Evolutionary conservation across 257 asterid species (phyloP).

Genomic region (Solanum corneliomulleri): DNA sequence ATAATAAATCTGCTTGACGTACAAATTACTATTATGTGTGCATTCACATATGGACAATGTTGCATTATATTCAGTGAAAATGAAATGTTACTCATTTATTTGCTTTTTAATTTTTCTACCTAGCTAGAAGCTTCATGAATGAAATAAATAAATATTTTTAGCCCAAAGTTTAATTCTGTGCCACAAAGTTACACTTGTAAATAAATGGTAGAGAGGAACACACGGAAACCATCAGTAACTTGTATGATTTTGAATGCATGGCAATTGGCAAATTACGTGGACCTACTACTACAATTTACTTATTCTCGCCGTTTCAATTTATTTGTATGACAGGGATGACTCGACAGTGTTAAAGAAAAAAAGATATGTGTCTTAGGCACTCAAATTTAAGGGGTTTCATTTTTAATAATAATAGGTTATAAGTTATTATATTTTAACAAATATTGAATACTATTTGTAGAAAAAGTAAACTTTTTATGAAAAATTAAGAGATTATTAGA

Average conservation of each 20-base stretch:
- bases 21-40: not conserved
- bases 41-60: not conserved
- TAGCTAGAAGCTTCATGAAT: not conserved
- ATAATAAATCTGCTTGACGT: too few relatives aligned
- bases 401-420: too few relatives aligned
- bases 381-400: rapidly evolving
- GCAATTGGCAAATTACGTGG: not conserved
- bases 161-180: not conserved
- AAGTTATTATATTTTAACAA: too few relatives aligned
- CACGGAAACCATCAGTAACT: not conserved
- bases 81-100: not conserved
- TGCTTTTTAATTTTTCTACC: not conserved
- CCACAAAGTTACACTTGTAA: not conserved
- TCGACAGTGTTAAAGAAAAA: too few relatives aligned
- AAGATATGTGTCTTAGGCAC: rapidly evolving
- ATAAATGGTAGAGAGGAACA: not conserved
- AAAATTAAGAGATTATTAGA: too few relatives aligned
- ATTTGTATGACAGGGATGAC: too few relatives aligned
- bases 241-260: not conserved
- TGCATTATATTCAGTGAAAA: not conserved
- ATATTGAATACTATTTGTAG: too few relatives aligned
- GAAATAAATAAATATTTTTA: not conserved
- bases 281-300: not conserved
- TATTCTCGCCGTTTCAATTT: not conserved
- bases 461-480: too few relatives aligned